Conservation (phyloP, 2,329 filamentous ascomycete genomes). For the Ophiostoma australiae region DNA sequence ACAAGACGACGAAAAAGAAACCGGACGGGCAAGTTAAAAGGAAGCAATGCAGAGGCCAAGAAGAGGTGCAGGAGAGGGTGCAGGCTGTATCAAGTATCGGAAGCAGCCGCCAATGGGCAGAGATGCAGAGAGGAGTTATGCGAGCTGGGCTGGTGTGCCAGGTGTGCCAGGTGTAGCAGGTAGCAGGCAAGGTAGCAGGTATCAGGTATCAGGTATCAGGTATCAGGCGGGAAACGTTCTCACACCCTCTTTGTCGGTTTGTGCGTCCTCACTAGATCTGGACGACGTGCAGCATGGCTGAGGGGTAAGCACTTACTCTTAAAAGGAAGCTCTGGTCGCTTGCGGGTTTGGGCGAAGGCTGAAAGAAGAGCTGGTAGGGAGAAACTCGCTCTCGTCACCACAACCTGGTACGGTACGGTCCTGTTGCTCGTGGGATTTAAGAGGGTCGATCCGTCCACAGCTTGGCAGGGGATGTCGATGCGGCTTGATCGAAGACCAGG, state of each 20-base stretch:
- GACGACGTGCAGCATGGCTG: background rate
- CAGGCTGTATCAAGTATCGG: conserved; percentile 1
- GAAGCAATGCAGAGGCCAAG: background rate
- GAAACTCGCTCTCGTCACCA: background rate
- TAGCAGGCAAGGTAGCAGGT: background rate
- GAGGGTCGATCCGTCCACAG: background rate
- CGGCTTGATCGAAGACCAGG: background rate
- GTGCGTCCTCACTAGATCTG: background rate
- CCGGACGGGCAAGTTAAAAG: conserved; percentile 8
- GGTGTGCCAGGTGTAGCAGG: background rate
- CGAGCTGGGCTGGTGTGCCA: conserved; percentile 8
- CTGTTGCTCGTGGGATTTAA: background rate
- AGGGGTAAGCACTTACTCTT: background rate
- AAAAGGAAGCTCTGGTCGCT: conserved; percentile 8
- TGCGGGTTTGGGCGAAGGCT: background rate
- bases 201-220: background rate
- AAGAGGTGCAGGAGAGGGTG: conserved; percentile 12
- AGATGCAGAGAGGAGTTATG: background rate
- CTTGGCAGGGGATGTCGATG: background rate
- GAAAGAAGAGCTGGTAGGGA: background rate
- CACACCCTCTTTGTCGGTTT: conserved; percentile 8
- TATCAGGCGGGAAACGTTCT: conserved; percentile 10
- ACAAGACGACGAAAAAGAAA: background rate
- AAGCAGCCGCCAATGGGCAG: conserved; percentile 12
- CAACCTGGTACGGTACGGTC: background rate